Evolutionary conservation across 805 yeast species (phyloP), one percentile per base, ranked within the genome.

Genomic region (Starmerella bombi): DNA sequence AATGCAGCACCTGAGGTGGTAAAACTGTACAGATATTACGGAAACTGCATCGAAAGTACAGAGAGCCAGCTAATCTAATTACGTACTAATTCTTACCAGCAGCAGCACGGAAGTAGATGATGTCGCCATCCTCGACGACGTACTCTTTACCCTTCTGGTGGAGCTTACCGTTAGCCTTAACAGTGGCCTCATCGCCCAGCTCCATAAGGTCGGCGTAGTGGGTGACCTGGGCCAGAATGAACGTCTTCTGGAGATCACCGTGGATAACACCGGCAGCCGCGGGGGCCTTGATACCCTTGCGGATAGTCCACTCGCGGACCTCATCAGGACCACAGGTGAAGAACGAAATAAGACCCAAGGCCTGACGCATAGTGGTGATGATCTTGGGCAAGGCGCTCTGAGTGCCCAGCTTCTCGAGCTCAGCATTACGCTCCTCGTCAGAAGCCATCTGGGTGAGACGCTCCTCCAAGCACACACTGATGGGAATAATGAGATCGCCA

Each of bases 201-300:
- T 80, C 88, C 37, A 76, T 61, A 46, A 86, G 64, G 58, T 85
- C 96, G 19, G 70, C 72, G 66, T 74, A 91, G 57, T 84, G 86
- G 57, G 84, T 84, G 50, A 91, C 80, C 61, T 84, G 85, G 34
- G 97, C 98, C 54, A 84, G 75, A 56, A 91, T 85, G 61, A 91
- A 91, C 18, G 97, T 88, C 62, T 79, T 82, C 72, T 83, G 86
- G 60, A 88, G 74, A 65, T 88, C 98, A 30, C 86, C 81, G 63
- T 91, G 98, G 55, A 88, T 88, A 34, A 91, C 94, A 60, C 96
- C 97, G 18, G 98, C 98, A 34, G 98, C 97, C 58, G 81, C 85
- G n/a, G 98, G 98, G 40, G 96, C 96, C 54, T 82, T 78, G 35
- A 88, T 80, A 53, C 93, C 93, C 52, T 70, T 68, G 65, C 97